Base-by-base conservation (phyloP, 2,329 filamentous ascomycete species). In the Exophiala spinifera region DNA sequence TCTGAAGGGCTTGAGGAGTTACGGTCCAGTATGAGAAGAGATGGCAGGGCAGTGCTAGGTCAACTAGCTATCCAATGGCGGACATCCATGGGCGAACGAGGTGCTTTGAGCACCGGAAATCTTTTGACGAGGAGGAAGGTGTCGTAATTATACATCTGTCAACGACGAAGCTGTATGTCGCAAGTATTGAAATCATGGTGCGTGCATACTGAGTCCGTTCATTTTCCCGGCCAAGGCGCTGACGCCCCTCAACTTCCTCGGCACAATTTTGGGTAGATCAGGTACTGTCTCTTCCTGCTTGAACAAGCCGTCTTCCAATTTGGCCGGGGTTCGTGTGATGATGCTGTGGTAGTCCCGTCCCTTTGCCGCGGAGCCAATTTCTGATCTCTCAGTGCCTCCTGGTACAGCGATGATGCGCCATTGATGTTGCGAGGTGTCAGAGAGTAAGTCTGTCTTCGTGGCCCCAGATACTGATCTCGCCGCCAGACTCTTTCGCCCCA, bases 31-130 rank as follows among this genome's bases (percentile, higher is more conserved):
- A 45, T 64, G 49, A 63, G 51, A 47, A 43, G 65, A 10, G 71
- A 72, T 57, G 74, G 74, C 15, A 75, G 79, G 57, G 75, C 88
- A 34, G 76, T 86, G 17, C 84, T 97, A 67, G 92, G 91, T 4
- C 85, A 94, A 59, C 72, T 97, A 62, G 86, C 85, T 40, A 88
- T 97, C 55, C 87, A 89, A 51, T 99, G 94, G 94, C 81, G 89
- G 60, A 87, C 88, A 34, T 83, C 88, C 58, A 91, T 96, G 87
- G 94, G 94, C 0, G 94, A 92, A 72, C 82, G 83, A 64, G 94
- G 94, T 0, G 91, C 85, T 64, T 75, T 99, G 67, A 90, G 86
- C 42, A 99, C 94, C 5, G 91, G 91, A 8, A 92, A 87, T 78
- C 74, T 95, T 49, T 66, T 76, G 63, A 76, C 73, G 23, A 70